Evolutionary conservation across 1,284 basidiomycete genomes (phyloP).

Genomic region (Testicularia cyperi): DNA sequence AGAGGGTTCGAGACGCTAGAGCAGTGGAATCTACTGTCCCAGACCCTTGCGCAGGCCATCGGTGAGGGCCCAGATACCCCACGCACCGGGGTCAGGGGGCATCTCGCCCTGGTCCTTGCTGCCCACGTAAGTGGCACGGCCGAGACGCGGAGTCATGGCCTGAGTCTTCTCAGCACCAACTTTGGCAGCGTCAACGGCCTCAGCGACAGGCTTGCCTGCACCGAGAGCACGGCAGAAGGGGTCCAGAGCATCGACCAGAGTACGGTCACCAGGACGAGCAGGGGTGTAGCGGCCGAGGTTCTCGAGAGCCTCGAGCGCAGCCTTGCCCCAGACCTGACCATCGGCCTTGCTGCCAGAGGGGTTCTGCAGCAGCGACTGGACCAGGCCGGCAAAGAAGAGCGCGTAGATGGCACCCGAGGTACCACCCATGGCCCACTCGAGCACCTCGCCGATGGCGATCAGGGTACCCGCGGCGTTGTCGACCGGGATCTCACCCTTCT

Average conservation of each 20-base stretch:
- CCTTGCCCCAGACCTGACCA: conserved; percentile 51
- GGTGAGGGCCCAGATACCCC: conserved; percentile 63
- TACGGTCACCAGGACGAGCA: conserved; percentile 66
- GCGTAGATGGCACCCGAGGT: conserved; percentile 64
- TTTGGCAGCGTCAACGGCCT: conserved; percentile 62
- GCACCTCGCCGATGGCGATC: conserved; percentile 50
- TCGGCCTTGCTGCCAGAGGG: conserved; percentile 36
- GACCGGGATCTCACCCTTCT: conserved; percentile 45
- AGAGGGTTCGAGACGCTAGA: background rate
- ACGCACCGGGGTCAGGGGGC: conserved; percentile 66
- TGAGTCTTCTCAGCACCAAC: conserved; percentile 65
- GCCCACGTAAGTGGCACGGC: conserved; percentile 65
- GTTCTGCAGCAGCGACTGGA: conserved; percentile 49
- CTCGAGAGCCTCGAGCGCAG: conserved; percentile 48
- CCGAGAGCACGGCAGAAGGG: conserved; percentile 64
- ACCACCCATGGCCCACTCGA: conserved; percentile 61
- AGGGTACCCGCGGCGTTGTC: conserved; percentile 53
- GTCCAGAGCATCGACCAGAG: conserved; percentile 65
- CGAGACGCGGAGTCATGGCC: conserved; percentile 64
- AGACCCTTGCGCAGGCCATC: conserved; percentile 54
- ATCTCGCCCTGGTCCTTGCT: conserved; percentile 51
- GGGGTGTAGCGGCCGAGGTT: conserved; percentile 64
- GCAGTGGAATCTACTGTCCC: conserved; percentile 27
- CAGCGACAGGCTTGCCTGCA: conserved; percentile 50
- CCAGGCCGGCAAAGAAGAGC: conserved; percentile 65